These are phyloP conservation scores for Starmerella floris DNA, from an alignment of 805 yeast species.

Conservation along the genomic window DNA sequence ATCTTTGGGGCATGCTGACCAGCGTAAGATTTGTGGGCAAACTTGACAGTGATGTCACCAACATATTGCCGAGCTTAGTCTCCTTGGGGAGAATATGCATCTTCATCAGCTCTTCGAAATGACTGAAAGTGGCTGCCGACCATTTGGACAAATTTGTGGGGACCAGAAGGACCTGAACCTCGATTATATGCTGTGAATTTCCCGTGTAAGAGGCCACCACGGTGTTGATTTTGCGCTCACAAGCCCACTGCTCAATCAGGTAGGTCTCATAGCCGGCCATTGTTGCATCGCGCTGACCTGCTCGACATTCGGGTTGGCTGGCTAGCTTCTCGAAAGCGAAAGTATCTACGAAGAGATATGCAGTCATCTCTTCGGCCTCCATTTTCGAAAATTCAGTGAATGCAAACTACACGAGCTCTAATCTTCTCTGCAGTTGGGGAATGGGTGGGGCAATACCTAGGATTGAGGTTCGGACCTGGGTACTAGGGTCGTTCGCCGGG, in stretches of 20 bases:
- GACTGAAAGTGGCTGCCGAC: constrained; percentile 41
- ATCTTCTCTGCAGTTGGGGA: no score
- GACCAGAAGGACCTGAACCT: constrained; percentile 46
- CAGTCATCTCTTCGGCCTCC: constrained; percentile 8
- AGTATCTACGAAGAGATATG: constrained; percentile 26
- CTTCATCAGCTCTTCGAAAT: constrained; percentile 51
- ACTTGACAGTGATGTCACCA: constrained; percentile 70
- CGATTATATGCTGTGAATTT: constrained; percentile 47
- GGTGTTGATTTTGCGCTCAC: constrained; percentile 51
- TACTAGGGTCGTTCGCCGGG: no score
- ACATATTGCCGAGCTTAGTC: constrained; percentile 47
- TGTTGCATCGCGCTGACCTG: constrained; percentile 33
- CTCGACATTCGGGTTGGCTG: constrained; percentile 22
- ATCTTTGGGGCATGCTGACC: constrained; percentile 45
- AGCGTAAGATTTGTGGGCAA: constrained; percentile 63
- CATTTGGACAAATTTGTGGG: constrained; percentile 37
- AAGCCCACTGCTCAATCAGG: constrained; percentile 90
- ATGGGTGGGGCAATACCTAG: no score
- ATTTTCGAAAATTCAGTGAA: no score
- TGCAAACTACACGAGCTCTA: no score
- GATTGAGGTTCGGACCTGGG: no score
- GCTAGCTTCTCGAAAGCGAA: constrained; percentile 21
- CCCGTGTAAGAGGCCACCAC: constrained; percentile 80
- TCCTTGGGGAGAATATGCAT: constrained; percentile 58
- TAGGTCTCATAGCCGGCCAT: constrained; percentile 75